Conservation (phyloP, 176 grass and related monocot species). For the Luzula sylvatica region DNA sequence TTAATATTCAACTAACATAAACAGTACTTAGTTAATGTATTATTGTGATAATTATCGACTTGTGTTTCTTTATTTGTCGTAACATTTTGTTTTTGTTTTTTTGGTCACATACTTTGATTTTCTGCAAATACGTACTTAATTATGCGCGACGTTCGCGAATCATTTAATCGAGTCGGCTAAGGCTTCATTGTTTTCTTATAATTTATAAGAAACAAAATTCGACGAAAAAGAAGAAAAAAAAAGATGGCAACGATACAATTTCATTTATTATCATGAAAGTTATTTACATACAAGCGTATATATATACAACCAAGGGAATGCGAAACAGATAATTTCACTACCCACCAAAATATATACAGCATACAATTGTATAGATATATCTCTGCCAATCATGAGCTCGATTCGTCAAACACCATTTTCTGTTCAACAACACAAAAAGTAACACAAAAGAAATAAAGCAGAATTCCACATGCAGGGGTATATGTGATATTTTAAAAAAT, state of each 20-base stretch:
- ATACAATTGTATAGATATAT: constrained; percentile 1
- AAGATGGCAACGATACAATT: background rate
- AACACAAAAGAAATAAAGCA: background rate
- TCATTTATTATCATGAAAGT: background rate
- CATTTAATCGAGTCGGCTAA: no score
- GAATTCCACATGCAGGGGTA: background rate
- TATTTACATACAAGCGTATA: constrained; percentile 15
- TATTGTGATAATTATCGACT: no score
- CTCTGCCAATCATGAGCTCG: constrained; percentile 16
- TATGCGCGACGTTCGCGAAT: no score
- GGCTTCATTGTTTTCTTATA: no score
- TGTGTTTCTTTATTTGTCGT: no score
- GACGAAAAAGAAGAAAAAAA: no score
- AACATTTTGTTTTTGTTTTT: no score
- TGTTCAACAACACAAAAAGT: constrained; percentile 13
- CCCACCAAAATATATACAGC: constrained; percentile 16
- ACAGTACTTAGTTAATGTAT: no score
- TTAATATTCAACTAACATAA: no score
- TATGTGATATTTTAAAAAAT: background rate
- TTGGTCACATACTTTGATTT: no score
- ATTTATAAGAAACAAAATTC: no score
- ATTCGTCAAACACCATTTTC: constrained; percentile 40
- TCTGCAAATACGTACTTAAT: no score
- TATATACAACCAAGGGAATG: constrained; percentile 11
- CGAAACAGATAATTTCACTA: constrained; percentile 7